phyloP scores from a whole-genome alignment of 2,329 filamentous ascomycete species.

The Fusarium armeniacum region DNA sequence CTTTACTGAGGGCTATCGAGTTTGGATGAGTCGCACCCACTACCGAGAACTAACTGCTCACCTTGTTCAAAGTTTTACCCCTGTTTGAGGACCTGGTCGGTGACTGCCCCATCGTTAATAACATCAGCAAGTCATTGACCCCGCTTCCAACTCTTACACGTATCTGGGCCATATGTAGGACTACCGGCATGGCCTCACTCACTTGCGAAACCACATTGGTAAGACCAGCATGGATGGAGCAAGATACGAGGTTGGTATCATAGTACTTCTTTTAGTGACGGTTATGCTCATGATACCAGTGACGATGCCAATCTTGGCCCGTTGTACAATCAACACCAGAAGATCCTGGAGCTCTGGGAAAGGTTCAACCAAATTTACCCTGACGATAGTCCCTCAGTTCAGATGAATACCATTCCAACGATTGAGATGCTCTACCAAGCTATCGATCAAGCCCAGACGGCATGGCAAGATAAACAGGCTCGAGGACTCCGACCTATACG shows the following conservation, averaged over 20 bases:
- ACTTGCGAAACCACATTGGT: neutral
- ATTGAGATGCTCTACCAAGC: neutral
- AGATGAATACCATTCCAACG: neutral
- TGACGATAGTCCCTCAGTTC: neutral
- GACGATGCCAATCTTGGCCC: neutral
- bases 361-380: neutral
- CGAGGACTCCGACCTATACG: neutral
- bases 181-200: neutral
- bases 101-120: neutral
- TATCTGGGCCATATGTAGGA: neutral
- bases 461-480: neutral
- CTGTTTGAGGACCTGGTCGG: neutral
- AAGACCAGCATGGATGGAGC: neutral
- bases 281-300: neutral
- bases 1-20: neutral
- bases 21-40: neutral
- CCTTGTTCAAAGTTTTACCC: neutral
- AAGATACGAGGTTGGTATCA: neutral
- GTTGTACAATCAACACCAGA: neutral
- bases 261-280: accelerated
- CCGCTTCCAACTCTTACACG: neutral
- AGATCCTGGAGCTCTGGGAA: neutral
- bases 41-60: neutral
- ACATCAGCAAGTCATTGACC: neutral
- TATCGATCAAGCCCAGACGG: neutral